Evolutionary conservation across 495 filamentous ascomycete genomes (phyloP).

Genomic region (Xylaria cubensis): DNA sequence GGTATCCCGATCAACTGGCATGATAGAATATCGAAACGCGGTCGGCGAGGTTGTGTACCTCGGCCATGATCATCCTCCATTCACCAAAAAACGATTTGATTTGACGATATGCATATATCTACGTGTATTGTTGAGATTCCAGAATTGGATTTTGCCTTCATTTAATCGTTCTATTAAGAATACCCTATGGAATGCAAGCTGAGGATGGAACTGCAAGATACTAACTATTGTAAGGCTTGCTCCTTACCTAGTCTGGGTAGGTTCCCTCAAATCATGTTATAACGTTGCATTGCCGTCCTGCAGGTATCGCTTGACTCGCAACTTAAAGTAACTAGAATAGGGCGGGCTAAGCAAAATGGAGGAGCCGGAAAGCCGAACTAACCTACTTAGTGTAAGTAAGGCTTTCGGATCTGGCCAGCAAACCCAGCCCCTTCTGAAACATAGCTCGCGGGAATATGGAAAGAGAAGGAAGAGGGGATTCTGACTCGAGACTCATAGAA

Average conservation of each 20-base stretch:
- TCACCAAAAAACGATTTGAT: too few species aligned
- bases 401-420: constrained; percentile 17
- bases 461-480: constrained; percentile 1
- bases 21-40: background rate
- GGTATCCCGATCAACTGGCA: background rate
- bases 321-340: too few species aligned
- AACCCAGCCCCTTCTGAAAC: constrained; percentile 14
- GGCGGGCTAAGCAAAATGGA: background rate
- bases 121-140: too few species aligned
- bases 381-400: constrained; percentile 10
- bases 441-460: constrained; percentile 2
- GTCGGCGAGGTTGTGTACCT: background rate
- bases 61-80: background rate
- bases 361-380: background rate
- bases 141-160: too few species aligned
- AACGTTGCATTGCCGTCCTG: constrained; percentile 1
- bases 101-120: too few species aligned
- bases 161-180: too few species aligned
- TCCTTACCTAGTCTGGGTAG: constrained; percentile 2
- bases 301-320: background rate
- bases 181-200: background rate
- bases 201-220: background rate
- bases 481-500: constrained; percentile 3
- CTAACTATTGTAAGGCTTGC: background rate
- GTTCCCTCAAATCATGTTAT: background rate